These are phyloP conservation scores for Boletus rubroflammeus DNA, from an alignment of 768 basidiomycete genomes.

Conservation along the genomic window DNA sequence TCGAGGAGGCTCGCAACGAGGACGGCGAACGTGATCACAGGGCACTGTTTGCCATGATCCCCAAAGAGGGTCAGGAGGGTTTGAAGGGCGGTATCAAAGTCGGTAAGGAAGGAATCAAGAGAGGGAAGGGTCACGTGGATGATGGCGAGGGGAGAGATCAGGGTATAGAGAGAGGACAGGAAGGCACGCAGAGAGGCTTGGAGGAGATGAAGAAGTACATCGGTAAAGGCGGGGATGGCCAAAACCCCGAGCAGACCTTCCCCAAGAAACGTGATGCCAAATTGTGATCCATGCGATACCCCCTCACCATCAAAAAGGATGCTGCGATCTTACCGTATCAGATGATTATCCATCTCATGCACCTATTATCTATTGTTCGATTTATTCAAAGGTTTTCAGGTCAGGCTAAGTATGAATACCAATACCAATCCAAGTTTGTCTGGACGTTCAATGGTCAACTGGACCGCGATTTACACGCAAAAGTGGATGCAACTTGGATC, in stretches of 20 bases:
- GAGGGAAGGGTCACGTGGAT: not conserved
- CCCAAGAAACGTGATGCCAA: constrained; percentile 20
- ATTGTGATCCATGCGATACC: constrained; percentile 18
- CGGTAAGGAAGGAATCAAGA: constrained; percentile 4
- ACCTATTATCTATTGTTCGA: not conserved
- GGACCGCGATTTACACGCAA: no score
- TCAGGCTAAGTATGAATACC: no score
- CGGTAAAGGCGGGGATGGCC: constrained; percentile 5
- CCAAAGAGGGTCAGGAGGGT: constrained; percentile 3
- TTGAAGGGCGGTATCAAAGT: constrained; percentile 1
- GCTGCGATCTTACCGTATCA: not conserved
- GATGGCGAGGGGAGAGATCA: not conserved
- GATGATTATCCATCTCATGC: not conserved
- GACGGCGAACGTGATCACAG: constrained; percentile 6
- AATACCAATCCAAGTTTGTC: no score
- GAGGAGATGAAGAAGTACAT: constrained; percentile 10
- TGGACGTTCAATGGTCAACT: no score
- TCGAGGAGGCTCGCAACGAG: constrained; percentile 4
- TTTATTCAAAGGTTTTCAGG: not conserved
- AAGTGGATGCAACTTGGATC: no score
- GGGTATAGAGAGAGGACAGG: constrained; percentile 4
- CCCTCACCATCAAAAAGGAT: not conserved
- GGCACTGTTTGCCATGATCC: constrained; percentile 8
- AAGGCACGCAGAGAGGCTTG: constrained; percentile 8
- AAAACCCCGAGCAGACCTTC: constrained; percentile 8